phyloP scores from a whole-genome alignment of 176 grass and related monocot species.

The Aegilops longissima region DNA sequence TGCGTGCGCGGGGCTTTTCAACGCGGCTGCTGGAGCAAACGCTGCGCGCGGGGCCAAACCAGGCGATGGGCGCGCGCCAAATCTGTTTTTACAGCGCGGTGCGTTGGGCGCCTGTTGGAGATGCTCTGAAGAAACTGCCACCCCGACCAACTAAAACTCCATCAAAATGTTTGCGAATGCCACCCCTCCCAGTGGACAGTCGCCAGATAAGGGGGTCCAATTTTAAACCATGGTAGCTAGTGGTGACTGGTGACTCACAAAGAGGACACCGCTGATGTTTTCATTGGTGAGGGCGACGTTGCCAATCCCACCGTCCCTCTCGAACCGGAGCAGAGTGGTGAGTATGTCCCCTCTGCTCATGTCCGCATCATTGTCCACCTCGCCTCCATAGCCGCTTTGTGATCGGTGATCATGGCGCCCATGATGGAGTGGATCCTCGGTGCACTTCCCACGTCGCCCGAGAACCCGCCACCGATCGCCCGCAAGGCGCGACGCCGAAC shows the following conservation, averaged over 20 bases:
- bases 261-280: neutral
- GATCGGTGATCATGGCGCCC: conserved; percentile 10
- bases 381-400: neutral
- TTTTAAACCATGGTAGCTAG: neutral
- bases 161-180: no score
- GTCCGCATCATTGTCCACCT: neutral
- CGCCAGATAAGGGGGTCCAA: no score
- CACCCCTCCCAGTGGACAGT: no score
- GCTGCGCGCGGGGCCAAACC: no score
- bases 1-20: no score
- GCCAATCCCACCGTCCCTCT: neutral
- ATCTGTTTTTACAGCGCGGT: no score
- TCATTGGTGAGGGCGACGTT: neutral
- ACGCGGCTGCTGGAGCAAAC: no score
- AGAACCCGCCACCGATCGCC: neutral
- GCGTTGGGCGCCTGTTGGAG: no score
- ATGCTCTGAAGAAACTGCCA: no score
- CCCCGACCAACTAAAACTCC: no score
- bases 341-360: neutral
- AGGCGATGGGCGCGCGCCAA: no score
- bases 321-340: neutral
- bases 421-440: neutral
- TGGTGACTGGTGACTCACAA: neutral
- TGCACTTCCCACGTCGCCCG: neutral
- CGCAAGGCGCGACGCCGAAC: conserved; percentile 20